Conservation (phyloP, 805 yeast genomes). For the Wickerhamiella kazuoi region DNA sequence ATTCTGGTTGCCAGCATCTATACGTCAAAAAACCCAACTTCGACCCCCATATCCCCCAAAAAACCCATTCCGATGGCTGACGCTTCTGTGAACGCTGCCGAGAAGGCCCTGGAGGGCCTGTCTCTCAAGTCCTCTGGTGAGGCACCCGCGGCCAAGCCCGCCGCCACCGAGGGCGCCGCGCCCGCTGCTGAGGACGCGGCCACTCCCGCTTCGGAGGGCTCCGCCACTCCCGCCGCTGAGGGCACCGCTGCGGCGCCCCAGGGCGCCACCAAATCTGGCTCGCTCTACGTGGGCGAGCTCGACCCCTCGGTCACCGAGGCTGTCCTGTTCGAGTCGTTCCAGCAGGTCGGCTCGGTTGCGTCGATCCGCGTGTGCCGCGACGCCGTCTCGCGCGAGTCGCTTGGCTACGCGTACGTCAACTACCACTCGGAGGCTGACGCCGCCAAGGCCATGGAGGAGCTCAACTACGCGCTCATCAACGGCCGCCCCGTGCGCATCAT, state of each 20-base stretch:
- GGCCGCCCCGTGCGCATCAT: slow-evolving; percentile 97
- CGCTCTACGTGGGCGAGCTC: slow-evolving; percentile 94
- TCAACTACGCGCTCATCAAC: slow-evolving; percentile 84
- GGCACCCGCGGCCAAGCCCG: not conserved
- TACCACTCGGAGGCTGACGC: slow-evolving; percentile 80
- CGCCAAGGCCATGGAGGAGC: slow-evolving; percentile 81
- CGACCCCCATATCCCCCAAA: not conserved
- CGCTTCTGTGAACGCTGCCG: slow-evolving; percentile 22
- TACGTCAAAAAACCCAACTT: not conserved
- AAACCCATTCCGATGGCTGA: slow-evolving; percentile 8
- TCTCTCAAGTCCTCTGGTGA: slow-evolving; percentile 13
- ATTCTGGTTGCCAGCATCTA: not conserved
- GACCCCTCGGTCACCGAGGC: slow-evolving; percentile 90
- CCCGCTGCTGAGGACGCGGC: slow-evolving; percentile 10
- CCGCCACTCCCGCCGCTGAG: slow-evolving; percentile 11
- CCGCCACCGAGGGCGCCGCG: slow-evolving; percentile 9
- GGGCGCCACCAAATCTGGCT: slow-evolving; percentile 31
- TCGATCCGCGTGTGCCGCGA: slow-evolving; percentile 98
- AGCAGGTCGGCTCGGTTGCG: slow-evolving; percentile 86
- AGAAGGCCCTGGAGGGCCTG: slow-evolving; percentile 22
- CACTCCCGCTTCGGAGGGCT: slow-evolving; percentile 12
- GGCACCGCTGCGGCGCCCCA: slow-evolving; percentile 16
- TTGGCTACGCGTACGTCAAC: slow-evolving; percentile 97
- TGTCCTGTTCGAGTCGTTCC: slow-evolving; percentile 80
- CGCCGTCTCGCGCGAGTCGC: slow-evolving; percentile 87